Percentiles rank a stretch among this genome's conserved stretches.
Evolutionary conservation across 768 basidiomycete genomes (phyloP).

Genomic region (Hortiboletus flavorubellus): DNA sequence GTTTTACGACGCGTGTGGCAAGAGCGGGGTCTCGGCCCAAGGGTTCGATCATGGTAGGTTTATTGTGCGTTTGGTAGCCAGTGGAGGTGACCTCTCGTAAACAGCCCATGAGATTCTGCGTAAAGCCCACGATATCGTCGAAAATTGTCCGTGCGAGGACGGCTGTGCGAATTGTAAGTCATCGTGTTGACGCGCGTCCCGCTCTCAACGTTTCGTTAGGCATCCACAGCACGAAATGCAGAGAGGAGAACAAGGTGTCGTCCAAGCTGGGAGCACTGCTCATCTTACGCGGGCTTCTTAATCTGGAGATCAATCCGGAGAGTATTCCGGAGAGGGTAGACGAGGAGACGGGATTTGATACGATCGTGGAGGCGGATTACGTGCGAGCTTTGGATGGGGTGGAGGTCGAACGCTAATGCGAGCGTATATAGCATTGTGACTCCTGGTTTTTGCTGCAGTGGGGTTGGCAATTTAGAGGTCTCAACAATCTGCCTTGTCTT

Average conservation of each 20-base stretch:
- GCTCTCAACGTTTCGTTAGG: constrained; percentile 40
- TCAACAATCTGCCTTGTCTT: too few relatives aligned
- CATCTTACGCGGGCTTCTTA: constrained; percentile 60
- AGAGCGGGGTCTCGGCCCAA: constrained; percentile 68
- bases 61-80: neutral
- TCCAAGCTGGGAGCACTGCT: constrained; percentile 76
- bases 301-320: constrained; percentile 37
- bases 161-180: constrained; percentile 70
- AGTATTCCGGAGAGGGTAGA: constrained; percentile 34
- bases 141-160: constrained; percentile 58
- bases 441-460: neutral
- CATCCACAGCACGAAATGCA: constrained; percentile 62
- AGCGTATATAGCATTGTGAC: neutral
- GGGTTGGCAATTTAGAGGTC: neutral
- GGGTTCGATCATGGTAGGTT: constrained; percentile 75
- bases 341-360: constrained; percentile 37
- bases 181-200: neutral
- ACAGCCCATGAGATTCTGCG: constrained; percentile 56
- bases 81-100: neutral
- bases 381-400: constrained; percentile 46
- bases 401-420: constrained; percentile 39
- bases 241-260: constrained; percentile 65
- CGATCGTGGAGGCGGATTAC: constrained; percentile 50
- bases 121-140: constrained; percentile 55
- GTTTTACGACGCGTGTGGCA: constrained; percentile 73